Evolutionary conservation across 495 filamentous ascomycete genomes (phyloP).

Genomic region (Penicillium odoratum): DNA sequence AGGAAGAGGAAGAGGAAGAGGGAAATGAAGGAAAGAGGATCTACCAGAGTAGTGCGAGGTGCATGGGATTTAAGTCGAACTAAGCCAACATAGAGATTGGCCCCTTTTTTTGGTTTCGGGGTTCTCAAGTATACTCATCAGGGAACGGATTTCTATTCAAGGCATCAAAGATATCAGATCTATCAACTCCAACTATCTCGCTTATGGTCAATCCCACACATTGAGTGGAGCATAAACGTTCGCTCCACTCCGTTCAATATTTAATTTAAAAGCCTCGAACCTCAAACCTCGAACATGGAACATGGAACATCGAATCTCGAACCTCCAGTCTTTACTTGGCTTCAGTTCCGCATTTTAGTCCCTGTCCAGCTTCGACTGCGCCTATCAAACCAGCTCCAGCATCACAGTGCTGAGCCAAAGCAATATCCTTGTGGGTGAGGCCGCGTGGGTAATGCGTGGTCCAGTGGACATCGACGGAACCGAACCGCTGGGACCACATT

Average conservation of each 20-base stretch:
- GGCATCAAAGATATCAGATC: neutral
- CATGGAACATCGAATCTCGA: too few species aligned
- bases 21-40: conserved; percentile 16
- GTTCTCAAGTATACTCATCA: neutral
- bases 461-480: conserved; percentile 58
- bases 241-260: neutral
- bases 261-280: too few species aligned
- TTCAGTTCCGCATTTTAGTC: conserved; percentile 36
- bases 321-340: neutral
- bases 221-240: conserved; percentile 1
- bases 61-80: conserved; percentile 20
- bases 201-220: neutral
- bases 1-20: conserved; percentile 4
- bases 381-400: conserved; percentile 46
- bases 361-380: conserved; percentile 36
- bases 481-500: conserved; percentile 33
- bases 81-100: neutral
- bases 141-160: neutral
- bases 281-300: too few species aligned
- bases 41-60: conserved; percentile 18
- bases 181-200: conserved; percentile 1
- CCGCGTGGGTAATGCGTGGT: conserved; percentile 72
- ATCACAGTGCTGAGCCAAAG: conserved; percentile 68
- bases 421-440: conserved; percentile 66
- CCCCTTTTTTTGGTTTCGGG: neutral